A percentile compares a stretch with the other conserved stretches of the same genome.
These are phyloP conservation scores for Trichoderma afroharzianum DNA, from an alignment of 2,329 filamentous ascomycete genomes.

Conservation along the genomic window DNA sequence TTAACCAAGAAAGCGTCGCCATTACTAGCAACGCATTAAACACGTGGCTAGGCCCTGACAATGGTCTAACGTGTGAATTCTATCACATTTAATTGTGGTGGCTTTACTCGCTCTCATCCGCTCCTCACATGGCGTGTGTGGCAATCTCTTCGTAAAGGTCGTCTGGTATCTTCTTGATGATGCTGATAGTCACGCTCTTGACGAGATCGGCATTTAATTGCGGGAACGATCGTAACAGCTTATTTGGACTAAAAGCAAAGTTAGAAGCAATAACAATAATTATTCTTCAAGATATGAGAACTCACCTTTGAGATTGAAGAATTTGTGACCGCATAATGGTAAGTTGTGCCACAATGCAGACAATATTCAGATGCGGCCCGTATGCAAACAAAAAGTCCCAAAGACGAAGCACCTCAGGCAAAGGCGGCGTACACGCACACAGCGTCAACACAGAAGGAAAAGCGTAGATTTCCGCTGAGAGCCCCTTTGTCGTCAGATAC, in stretches of 20 bases:
- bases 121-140: conserved; percentile 66
- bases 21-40: neutral
- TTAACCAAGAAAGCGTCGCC: neutral
- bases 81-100: neutral
- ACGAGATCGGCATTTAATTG: conserved; percentile 78
- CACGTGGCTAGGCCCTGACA: neutral
- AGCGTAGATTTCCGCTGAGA: conserved; percentile 92
- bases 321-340: conserved; percentile 84
- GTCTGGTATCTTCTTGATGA: conserved; percentile 85
- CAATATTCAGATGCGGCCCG: conserved; percentile 87
- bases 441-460: conserved; percentile 93
- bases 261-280: conserved; percentile 24
- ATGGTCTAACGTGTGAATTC: neutral
- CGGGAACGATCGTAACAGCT: conserved; percentile 83
- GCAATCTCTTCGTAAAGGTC: conserved; percentile 90
- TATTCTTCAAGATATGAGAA: neutral
- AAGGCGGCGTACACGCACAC: conserved; percentile 89
- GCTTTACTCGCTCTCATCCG: neutral
- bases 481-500: conserved; percentile 79
- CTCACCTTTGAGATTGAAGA: conserved; percentile 75
- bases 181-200: conserved; percentile 77
- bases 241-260: conserved; percentile 67
- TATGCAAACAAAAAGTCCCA: conserved; percentile 99
- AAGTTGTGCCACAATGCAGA: conserved; percentile 94
- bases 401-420: conserved; percentile 86